Conservation (phyloP, 2,329 filamentous ascomycete genomes). For the Magnaporthales sp. region DNA sequence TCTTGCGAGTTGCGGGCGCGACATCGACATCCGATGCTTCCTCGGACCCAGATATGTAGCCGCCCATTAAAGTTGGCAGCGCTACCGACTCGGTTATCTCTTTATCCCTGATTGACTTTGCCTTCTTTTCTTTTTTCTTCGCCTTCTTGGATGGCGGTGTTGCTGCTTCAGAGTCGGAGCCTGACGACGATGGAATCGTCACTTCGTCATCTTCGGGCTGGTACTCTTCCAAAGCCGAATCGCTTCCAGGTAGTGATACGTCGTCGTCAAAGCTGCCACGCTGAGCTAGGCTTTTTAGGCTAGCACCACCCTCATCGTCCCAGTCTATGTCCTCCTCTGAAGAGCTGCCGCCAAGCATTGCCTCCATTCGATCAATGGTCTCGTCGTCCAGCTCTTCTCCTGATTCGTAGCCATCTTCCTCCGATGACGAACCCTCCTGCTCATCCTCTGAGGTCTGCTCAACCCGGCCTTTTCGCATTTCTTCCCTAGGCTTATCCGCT, state of each 20-base stretch:
- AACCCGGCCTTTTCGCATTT: not conserved
- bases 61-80: constrained; percentile 67
- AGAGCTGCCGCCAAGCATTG: constrained; percentile 18
- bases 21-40: constrained; percentile 59
- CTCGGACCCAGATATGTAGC: constrained; percentile 71
- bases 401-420: constrained; percentile 15
- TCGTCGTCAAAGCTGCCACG: constrained; percentile 1
- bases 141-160: constrained; percentile 6
- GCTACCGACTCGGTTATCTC: constrained; percentile 43
- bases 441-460: not conserved
- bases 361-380: constrained; percentile 14
- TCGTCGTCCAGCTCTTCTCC: constrained; percentile 15
- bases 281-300: not conserved
- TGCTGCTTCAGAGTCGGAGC: not conserved
- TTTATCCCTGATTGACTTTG: constrained; percentile 11
- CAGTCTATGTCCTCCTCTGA: constrained; percentile 18
- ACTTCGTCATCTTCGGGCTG: not conserved
- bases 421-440: not conserved
- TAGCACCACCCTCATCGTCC: constrained; percentile 22
- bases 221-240: not conserved
- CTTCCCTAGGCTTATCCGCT: not conserved
- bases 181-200: not conserved
- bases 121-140: constrained; percentile 5
- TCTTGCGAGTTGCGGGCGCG: constrained; percentile 53
- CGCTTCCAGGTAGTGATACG: constrained; percentile 6